Evolutionary conservation across 2,329 filamentous ascomycete genomes (phyloP).

Genomic region (Elsinoe perseae): DNA sequence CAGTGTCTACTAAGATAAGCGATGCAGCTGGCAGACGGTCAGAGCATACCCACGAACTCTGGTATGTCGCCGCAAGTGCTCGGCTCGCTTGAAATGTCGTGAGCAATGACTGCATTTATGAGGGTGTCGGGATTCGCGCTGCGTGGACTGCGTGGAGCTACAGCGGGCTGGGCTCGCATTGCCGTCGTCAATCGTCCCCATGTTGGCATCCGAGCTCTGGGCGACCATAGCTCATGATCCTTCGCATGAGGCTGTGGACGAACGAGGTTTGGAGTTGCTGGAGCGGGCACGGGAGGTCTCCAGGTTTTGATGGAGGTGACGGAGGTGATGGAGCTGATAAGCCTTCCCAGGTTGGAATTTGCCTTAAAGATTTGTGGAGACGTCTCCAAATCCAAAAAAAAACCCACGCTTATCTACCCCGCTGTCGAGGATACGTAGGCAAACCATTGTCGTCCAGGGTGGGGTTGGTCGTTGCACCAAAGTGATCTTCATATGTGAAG

Average conservation of each 20-base stretch:
- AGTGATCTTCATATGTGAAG: not conserved
- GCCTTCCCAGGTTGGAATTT: not conserved
- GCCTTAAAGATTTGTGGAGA: not conserved
- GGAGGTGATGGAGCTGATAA: not conserved
- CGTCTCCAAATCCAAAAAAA: not conserved
- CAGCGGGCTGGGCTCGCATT: not conserved
- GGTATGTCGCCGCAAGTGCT: constrained; percentile 3
- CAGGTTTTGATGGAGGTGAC: not conserved
- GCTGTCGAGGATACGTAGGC: not conserved
- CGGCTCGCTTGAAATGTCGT: constrained; percentile 8
- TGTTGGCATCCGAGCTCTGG: not conserved
- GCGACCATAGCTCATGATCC: not conserved
- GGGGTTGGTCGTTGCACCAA: no score
- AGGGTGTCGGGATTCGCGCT: not conserved
- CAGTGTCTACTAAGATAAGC: not conserved
- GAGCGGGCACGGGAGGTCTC: not conserved
- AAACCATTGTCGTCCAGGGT: no score
- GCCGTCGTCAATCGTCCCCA: not conserved
- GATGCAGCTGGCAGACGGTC: not conserved
- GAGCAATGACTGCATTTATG: constrained; percentile 6
- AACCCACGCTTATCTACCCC: not conserved
- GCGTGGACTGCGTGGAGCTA: not conserved
- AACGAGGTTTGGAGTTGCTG: constrained; percentile 1
- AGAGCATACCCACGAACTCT: not conserved
- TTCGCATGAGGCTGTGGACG: not conserved